Evolutionary conservation across 306 rosid genomes (phyloP).

Genomic region (Dryas octopetala): DNA sequence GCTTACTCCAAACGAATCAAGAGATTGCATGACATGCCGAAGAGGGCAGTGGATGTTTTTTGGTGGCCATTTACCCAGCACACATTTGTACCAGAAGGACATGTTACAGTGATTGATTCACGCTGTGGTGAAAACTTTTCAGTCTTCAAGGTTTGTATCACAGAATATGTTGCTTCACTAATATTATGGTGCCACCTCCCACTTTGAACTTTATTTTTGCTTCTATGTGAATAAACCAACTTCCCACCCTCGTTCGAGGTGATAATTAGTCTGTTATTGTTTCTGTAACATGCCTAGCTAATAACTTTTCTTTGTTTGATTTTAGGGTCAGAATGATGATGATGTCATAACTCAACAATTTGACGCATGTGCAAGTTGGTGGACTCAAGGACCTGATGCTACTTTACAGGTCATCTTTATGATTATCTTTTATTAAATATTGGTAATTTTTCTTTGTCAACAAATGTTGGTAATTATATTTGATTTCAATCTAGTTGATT

Average conservation of each 20-base stretch:
- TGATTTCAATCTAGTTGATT: constrained; percentile 2
- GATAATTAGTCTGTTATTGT: not conserved
- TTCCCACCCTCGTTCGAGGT: not conserved
- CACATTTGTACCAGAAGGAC: constrained; percentile 68
- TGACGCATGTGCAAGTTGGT: constrained; percentile 99
- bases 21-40: constrained; percentile 82
- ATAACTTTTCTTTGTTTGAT: not conserved
- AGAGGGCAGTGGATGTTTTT: constrained; percentile 63
- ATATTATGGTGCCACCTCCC: not conserved
- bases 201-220: not conserved
- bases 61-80: constrained; percentile 99
- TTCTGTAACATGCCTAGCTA: not conserved
- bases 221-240: not conserved
- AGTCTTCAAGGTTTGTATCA: constrained; percentile 79
- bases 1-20: constrained; percentile 54
- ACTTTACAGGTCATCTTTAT: constrained; percentile 69
- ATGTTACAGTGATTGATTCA: constrained; percentile 87
- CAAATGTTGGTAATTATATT: not conserved
- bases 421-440: constrained; percentile 15
- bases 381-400: constrained; percentile 99
- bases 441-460: not conserved
- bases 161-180: constrained; percentile 9
- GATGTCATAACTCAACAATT: constrained; percentile 72
- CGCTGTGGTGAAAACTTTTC: constrained; percentile 93
- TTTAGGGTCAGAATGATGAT: constrained; percentile 38